Evolutionary conservation across 495 filamentous ascomycete genomes (phyloP), one percentile per base, ranked within the genome.

Genomic region (Cryomyces antarcticus): DNA sequence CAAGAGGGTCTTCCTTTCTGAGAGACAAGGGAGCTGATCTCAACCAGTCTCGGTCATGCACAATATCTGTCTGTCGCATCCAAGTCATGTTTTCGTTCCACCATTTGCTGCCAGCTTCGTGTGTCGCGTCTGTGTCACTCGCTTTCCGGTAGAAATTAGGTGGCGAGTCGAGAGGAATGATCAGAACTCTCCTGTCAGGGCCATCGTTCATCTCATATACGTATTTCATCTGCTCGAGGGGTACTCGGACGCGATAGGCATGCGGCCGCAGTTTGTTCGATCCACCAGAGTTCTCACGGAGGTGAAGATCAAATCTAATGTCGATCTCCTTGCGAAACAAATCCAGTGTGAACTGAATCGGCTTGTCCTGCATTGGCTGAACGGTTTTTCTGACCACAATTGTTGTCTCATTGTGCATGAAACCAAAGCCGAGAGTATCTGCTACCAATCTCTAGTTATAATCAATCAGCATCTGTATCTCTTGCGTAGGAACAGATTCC

Each of bases 11-110:
- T 5, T 54, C 46, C 37, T 72, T 77, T 4, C 63, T 71, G 9
- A 87, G 57, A 6, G 67, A 69, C 0, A 83, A 60, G 0, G 69
- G 58, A 1, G 55, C 41, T 9, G 42, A 42, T 11, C 53, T 59
- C 4, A 72, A 52, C n/a, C 46, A 50, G 28, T 52, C 39, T 0
- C 62, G 58, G 44, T 71, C 57, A 41, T 69, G 66, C 3, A 70
- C 63, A 37, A 95, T 71, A 31, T 80, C 67, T 0, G 82, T 83
- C 42, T 80, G 78, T 10, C 89, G 68, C 35, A 66, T 72, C 86
- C 86, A 96, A 6, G 69, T 58, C 48, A 86, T 74, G 24, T 60
- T 60, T 10, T 79, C 73, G 30, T 54, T 65, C 86, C 86, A 95
- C 31, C 29, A 57, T 10, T 41, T 58, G 0, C 54, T 45, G 6